Evolutionary conservation across 2,329 filamentous ascomycete genomes (phyloP).

Genomic region (Fusarium graminum): DNA sequence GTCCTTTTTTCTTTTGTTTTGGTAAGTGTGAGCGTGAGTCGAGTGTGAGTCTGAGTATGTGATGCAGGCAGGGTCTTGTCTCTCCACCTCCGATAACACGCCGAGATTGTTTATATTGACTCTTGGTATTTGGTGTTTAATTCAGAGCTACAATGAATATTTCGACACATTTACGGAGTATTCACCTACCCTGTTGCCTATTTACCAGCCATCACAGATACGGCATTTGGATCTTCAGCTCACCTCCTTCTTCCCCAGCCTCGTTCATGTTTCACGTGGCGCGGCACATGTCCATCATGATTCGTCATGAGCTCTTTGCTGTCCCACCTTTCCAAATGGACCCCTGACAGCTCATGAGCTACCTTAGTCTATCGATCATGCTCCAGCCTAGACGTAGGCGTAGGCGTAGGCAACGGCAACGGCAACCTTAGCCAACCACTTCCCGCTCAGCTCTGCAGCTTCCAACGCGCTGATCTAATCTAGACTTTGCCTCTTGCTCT

Average conservation of each 20-base stretch:
- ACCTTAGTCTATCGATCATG: constrained; percentile 42
- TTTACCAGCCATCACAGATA: not conserved
- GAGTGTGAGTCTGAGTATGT: not conserved
- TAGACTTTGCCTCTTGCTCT: constrained; percentile 27
- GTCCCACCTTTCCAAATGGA: constrained; percentile 16
- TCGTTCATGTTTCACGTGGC: constrained; percentile 44
- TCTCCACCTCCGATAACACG: constrained; percentile 15
- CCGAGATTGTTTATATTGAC: not conserved
- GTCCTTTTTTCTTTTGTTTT: constrained; percentile 13
- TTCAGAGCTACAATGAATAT: not conserved
- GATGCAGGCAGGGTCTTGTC: constrained; percentile 27
- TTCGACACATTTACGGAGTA: not conserved
- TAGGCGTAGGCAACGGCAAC: constrained; percentile 1
- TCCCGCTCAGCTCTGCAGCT: constrained; percentile 31
- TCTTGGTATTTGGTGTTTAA: not conserved
- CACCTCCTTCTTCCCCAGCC: constrained; percentile 25
- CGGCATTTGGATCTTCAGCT: not conserved
- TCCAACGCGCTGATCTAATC: constrained; percentile 25
- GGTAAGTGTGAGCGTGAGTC: not conserved
- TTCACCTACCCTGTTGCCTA: not conserved
- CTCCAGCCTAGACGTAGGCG: constrained; percentile 21
- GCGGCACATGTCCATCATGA: constrained; percentile 36
- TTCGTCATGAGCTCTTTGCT: constrained; percentile 35
- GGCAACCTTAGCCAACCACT: constrained; percentile 34
- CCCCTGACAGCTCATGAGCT: constrained; percentile 24